Evolutionary conservation across 192 early-diverging fungal genomes (phyloP), one percentile per base, ranked within the genome.

Genomic region (Linnemannia zychae): DNA sequence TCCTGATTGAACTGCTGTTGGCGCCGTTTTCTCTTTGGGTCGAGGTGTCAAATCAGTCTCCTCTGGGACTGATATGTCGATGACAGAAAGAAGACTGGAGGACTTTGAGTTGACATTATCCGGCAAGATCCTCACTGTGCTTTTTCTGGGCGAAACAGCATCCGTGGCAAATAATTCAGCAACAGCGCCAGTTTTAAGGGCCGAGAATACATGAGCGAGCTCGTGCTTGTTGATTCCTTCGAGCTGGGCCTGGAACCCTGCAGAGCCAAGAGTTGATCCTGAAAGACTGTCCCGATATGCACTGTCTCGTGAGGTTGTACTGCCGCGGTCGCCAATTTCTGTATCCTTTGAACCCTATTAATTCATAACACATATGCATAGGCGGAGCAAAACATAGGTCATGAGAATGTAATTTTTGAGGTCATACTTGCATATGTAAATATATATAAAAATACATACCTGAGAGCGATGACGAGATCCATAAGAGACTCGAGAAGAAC

Each of bases 281-380:
- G 83, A 85, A 4, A 85, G 78, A 46, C 81, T 82, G 31, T 82
- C 81, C 49, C 81, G 72, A 66, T 82, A 82, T 49, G 48, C 81
- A 9, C 83, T 85, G 28, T 85, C 83, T 28, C 83, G 50, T 24
- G 83, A 85, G 0, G 83, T 85, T 28, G 83, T 85, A 48, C 83
- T 85, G 74, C 83, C 83, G 36, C 83, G 77, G 37, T 85, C 83
- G 36, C 83, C 83, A 48, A 73, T 76, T 53, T 85, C 83, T 6
- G 72, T 67, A 72, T 85, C 83, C 37, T 71, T 75, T 1, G 83
- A 85, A 17, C 74, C 67, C 82, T 84, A 65, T 70, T 40, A 31
- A n/a, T 28, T 67, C 7, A 67, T 49, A 38, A 24, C 52, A 46
- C n/a, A 33, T 46, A n/a, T n/a, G n/a, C n/a, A n/a, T n/a, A 44